phyloP scores from a whole-genome alignment of 2,329 filamentous ascomycete genomes.

The Colletotrichum lindemuthianum region DNA sequence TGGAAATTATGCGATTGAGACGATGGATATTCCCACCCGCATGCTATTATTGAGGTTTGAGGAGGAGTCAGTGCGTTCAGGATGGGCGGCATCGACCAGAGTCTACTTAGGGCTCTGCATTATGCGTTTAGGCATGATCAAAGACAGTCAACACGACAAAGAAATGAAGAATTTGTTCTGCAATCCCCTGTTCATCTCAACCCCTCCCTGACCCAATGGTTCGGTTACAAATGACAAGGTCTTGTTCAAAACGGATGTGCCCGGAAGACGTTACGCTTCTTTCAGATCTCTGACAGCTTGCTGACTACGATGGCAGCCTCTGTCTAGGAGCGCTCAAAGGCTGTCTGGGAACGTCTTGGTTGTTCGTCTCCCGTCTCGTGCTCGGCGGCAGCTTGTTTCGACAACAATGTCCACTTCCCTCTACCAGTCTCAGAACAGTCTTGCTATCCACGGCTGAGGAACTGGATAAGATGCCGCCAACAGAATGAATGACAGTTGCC shows the following conservation, averaged over 20 bases:
- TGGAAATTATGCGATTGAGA: slow-evolving; percentile 34
- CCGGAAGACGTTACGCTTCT: too few species aligned
- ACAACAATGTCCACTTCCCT: neutral
- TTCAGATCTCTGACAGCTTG: too few species aligned
- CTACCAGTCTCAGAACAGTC: too few species aligned
- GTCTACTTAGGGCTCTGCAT: slow-evolving; percentile 27
- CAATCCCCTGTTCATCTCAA: neutral
- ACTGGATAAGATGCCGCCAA: neutral
- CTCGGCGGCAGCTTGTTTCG: too few species aligned
- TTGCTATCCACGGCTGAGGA: too few species aligned
- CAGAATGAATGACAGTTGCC: neutral
- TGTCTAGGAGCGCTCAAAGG: too few species aligned
- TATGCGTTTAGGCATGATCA: slow-evolving; percentile 33
- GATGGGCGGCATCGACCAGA: slow-evolving; percentile 21
- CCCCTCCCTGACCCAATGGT: neutral
- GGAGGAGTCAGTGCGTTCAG: slow-evolving; percentile 32
- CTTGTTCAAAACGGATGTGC: too few species aligned
- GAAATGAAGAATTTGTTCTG: slow-evolving; percentile 32
- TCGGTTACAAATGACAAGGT: neutral
- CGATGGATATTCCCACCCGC: slow-evolving; percentile 36
- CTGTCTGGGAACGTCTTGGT: too few species aligned
- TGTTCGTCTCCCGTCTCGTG: too few species aligned
- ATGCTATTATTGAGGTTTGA: slow-evolving; percentile 33
- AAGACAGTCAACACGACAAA: slow-evolving; percentile 31
- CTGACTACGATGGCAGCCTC: too few species aligned